Conservation (phyloP, 2,329 filamentous ascomycete species). For the Claviceps sp. region DNA sequence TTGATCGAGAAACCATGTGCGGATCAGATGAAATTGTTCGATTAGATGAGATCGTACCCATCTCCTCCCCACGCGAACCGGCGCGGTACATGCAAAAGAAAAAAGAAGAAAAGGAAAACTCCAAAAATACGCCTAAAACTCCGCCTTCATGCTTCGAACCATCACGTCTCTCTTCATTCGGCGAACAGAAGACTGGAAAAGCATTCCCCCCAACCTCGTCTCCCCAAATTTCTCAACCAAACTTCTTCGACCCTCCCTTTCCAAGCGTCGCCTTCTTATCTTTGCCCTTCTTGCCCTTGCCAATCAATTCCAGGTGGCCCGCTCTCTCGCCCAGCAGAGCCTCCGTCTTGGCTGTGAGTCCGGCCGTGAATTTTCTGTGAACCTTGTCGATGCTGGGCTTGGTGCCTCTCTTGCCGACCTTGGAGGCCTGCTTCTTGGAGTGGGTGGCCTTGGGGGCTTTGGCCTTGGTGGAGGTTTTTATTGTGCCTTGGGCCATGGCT, state of each 20-base stretch:
- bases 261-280: constrained; percentile 23
- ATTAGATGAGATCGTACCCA: no score
- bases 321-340: constrained; percentile 44
- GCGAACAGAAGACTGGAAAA: no score
- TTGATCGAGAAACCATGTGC: no score
- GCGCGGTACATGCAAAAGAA: no score
- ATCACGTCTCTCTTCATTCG: no score
- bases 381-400: constrained; percentile 37
- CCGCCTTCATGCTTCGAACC: no score
- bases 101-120: no score
- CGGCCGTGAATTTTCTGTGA: constrained; percentile 41
- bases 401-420: constrained; percentile 34
- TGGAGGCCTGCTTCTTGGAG: constrained; percentile 30
- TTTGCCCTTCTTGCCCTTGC: constrained; percentile 36
- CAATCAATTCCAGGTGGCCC: constrained; percentile 46
- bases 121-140: no score
- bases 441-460: constrained; percentile 26
- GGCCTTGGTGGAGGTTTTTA: constrained; percentile 33
- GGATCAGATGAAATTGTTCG: no score
- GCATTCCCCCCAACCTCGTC: background rate
- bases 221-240: constrained; percentile 17
- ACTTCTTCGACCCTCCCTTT: constrained; percentile 41
- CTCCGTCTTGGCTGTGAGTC: constrained; percentile 42
- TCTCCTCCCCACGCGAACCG: no score
- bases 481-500: constrained; percentile 40